phyloP scores from a whole-genome alignment of 257 asterid species.

The Datura wrightii region DNA sequence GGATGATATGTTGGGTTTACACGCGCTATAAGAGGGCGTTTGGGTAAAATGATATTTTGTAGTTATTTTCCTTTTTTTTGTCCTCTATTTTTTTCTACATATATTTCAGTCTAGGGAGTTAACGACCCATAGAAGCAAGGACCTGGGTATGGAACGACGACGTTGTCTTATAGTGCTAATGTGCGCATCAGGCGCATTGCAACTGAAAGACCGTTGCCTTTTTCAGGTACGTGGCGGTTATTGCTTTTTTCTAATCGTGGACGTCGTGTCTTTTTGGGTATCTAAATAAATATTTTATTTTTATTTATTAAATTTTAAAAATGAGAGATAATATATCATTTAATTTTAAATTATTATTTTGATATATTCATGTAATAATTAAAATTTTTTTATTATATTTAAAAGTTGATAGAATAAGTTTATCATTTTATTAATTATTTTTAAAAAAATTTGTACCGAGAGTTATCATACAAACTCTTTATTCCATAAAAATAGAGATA shows the following conservation, averaged over 20 bases:
- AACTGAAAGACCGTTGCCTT: neutral
- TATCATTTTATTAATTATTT: no score
- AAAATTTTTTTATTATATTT: no score
- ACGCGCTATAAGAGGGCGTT: neutral
- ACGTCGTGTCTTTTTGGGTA: neutral
- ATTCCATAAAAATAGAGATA: no score
- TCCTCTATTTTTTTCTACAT: neutral
- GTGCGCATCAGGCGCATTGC: neutral
- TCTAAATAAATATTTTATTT: no score
- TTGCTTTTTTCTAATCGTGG: neutral
- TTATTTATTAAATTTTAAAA: no score
- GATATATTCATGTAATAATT: no score
- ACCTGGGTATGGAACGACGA: neutral
- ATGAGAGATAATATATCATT: no score
- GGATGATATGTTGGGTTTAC: neutral
- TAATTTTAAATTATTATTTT: no score
- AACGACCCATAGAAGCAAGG: neutral
- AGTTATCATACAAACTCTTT: no score
- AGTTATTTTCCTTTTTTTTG: neutral
- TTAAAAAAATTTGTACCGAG: no score
- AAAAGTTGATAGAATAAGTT: no score
- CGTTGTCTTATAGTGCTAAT: neutral
- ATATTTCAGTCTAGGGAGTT: neutral
- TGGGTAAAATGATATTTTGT: neutral
- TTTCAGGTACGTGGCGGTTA: conserved; percentile 17